These are phyloP conservation scores for Crepidotus variabilis DNA, from an alignment of 768 basidiomycete genomes.

Conservation along the genomic window DNA sequence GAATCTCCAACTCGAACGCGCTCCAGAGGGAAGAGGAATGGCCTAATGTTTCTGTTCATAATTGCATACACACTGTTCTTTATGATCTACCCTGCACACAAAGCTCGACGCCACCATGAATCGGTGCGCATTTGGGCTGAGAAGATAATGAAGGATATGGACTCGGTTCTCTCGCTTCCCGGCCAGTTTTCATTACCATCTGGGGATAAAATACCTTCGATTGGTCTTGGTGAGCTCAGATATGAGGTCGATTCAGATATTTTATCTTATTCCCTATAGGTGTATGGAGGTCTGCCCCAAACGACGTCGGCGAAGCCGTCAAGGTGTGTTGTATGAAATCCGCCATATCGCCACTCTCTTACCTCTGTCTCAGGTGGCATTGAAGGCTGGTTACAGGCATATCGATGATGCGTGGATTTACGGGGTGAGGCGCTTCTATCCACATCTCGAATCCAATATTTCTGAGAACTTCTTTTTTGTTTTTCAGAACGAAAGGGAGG, in stretches of 20 bases:
- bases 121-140: background rate
- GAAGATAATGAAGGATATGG: conserved; percentile 3
- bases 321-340: conserved; percentile 33
- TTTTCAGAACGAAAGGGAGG: conserved; percentile 74
- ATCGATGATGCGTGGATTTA: conserved; percentile 77
- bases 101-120: background rate
- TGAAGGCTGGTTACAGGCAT: conserved; percentile 63
- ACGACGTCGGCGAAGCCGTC: conserved; percentile 66
- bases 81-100: background rate
- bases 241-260: background rate
- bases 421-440: conserved; percentile 31
- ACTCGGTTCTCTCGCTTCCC: conserved; percentile 27
- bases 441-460: background rate
- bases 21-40: background rate
- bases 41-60: background rate
- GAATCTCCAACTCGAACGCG: background rate
- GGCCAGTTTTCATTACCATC: conserved; percentile 58
- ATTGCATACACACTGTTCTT: background rate
- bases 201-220: conserved; percentile 62
- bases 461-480: background rate
- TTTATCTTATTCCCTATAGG: conserved; percentile 30
- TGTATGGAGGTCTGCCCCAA: conserved; percentile 55
- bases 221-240: conserved; percentile 35
- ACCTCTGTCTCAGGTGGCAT: conserved; percentile 38
- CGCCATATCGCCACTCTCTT: background rate